A percentile compares a stretch with the other conserved stretches of the same genome.
These are phyloP conservation scores for Ceratobasidium papillatum DNA, from an alignment of 1,284 basidiomycete genomes.

Conservation along the genomic window DNA sequence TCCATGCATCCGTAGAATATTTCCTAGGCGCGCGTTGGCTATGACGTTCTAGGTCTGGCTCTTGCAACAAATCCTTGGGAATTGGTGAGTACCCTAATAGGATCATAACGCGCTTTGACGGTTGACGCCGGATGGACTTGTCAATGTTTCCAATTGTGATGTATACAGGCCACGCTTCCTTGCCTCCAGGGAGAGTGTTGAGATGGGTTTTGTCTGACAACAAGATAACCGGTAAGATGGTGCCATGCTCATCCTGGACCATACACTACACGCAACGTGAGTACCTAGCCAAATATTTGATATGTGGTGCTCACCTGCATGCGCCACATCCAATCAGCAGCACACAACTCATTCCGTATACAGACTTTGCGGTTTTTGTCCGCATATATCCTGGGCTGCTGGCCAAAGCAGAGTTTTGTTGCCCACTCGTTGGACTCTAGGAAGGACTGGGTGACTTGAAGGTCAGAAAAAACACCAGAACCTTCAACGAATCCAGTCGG, in stretches of 20 bases:
- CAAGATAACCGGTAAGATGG: conserved; percentile 31
- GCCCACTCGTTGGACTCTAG: background rate
- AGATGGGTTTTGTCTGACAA: conserved; percentile 38
- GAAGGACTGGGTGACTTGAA: background rate
- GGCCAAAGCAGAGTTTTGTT: background rate
- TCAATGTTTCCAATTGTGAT: conserved; percentile 41
- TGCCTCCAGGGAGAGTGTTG: conserved; percentile 25
- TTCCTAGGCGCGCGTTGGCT: conserved; percentile 8
- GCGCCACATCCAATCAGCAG: conserved; percentile 39
- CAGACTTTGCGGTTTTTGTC: background rate
- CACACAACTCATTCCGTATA: conserved; percentile 31
- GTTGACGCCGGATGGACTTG: conserved; percentile 20
- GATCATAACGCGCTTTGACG: conserved; percentile 10
- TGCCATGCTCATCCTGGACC: background rate
- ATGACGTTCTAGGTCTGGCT: background rate
- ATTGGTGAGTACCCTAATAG: conserved; percentile 41
- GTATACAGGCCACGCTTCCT: conserved; percentile 41
- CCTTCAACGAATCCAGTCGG: background rate
- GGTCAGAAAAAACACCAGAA: background rate
- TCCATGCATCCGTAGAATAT: conserved; percentile 46
- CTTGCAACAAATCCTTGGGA: background rate
- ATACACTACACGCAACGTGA: background rate
- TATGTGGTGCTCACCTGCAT: conserved; percentile 12
- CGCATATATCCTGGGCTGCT: background rate
- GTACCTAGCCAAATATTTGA: background rate